Percentiles rank a stretch among this genome's conserved stretches.
These are phyloP conservation scores for Neofusicoccum sp. DNA, from an alignment of 2,329 filamentous ascomycete genomes.

Conservation along the genomic window DNA sequence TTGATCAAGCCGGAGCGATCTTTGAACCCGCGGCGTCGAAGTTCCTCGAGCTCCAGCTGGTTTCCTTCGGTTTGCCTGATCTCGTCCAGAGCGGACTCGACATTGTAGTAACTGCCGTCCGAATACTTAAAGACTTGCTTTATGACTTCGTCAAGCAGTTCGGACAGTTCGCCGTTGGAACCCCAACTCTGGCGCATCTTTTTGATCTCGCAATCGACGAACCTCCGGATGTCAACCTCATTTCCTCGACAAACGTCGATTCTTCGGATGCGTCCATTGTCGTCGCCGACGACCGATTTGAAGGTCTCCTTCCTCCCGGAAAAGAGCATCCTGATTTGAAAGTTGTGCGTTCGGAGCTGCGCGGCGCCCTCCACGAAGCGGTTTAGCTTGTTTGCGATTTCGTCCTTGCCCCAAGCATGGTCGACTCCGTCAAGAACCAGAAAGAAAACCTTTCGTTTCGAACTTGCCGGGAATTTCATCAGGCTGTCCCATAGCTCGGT, in stretches of 20 bases:
- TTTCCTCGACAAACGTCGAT: neutral
- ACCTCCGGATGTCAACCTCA: neutral
- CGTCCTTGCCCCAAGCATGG: neutral
- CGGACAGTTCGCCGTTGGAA: neutral
- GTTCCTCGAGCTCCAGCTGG: neutral
- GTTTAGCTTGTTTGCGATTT: neutral
- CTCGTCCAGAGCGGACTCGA: neutral
- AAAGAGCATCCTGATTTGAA: neutral
- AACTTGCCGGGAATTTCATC: neutral
- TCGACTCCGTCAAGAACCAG: neutral
- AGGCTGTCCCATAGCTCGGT: neutral
- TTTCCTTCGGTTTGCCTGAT: neutral
- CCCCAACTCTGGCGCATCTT: neutral
- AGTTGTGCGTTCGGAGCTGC: neutral
- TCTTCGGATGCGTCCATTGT: neutral
- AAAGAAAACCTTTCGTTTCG: neutral
- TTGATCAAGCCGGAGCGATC: neutral
- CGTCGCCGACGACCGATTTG: neutral
- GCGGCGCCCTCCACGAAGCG: neutral
- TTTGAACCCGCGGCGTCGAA: neutral
- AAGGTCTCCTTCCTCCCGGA: neutral
- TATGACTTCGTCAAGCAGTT: neutral
- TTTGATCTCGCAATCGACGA: neutral
- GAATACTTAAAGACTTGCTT: neutral
- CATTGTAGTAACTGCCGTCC: neutral